Evolutionary conservation across 2,329 filamentous ascomycete species (phyloP).

Genomic region (Sphaerulina musiva): DNA sequence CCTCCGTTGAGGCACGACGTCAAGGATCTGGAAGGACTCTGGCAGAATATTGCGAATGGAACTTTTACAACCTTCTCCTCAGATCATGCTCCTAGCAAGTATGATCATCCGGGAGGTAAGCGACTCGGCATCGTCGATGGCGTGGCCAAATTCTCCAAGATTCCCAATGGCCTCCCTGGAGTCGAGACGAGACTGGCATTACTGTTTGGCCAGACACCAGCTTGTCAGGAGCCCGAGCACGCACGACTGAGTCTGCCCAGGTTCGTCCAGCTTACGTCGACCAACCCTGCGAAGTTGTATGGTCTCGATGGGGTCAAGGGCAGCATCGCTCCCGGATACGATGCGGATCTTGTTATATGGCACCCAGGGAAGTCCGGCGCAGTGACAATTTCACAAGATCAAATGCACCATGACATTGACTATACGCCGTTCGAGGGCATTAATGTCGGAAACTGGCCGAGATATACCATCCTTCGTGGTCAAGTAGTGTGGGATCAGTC

Average conservation of each 20-base stretch:
- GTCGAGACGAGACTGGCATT: conserved; percentile 40
- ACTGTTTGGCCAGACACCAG: conserved; percentile 35
- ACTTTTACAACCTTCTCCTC: conserved; percentile 34
- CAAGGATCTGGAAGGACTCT: conserved; percentile 32
- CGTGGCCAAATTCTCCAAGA: conserved; percentile 36
- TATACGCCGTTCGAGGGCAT: conserved; percentile 58
- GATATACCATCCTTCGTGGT: conserved; percentile 55
- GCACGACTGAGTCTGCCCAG: conserved; percentile 32
- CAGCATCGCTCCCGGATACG: conserved; percentile 38
- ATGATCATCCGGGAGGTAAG: conserved; percentile 36
- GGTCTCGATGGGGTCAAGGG: conserved; percentile 39
- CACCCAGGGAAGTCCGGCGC: conserved; percentile 30
- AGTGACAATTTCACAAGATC: conserved; percentile 35
- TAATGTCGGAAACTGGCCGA: conserved; percentile 54
- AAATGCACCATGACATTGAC: conserved; percentile 56
- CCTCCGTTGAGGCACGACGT: conserved; percentile 31
- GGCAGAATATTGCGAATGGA: conserved; percentile 33
- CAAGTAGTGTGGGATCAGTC: conserved; percentile 54
- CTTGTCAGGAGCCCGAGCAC: conserved; percentile 23
- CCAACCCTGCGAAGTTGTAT: conserved; percentile 43
- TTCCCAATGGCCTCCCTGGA: conserved; percentile 42
- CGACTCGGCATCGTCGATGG: conserved; percentile 34
- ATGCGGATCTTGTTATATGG: conserved; percentile 43
- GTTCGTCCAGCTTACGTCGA: conserved; percentile 41
- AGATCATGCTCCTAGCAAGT: conserved; percentile 37